Evolutionary conservation across 345 rosid genomes (phyloP).

Genomic region (Rubroshorea leprosula): DNA sequence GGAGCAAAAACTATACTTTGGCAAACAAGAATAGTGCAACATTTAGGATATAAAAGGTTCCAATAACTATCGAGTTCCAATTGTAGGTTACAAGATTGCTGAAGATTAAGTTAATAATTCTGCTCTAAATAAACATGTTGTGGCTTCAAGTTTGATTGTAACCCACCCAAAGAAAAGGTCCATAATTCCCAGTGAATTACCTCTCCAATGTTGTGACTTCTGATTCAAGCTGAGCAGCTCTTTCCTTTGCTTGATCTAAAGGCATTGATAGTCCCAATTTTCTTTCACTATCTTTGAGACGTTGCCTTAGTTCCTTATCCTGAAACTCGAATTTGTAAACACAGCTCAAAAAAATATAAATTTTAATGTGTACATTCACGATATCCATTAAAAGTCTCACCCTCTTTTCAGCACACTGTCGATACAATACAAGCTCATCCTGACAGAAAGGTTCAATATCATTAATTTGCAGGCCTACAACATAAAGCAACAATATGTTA

Average conservation of each 20-base stretch:
- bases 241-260: conserved; percentile 58
- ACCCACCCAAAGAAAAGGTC: no score
- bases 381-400: conserved; percentile 29
- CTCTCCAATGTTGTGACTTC: conserved; percentile 82
- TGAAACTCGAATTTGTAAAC: conserved; percentile 24
- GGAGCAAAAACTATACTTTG: no score
- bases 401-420: conserved; percentile 76
- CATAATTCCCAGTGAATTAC: conserved; percentile 25
- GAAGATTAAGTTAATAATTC: no score
- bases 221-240: conserved; percentile 72
- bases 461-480: conserved; percentile 77
- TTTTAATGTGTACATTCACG: not conserved
- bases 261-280: conserved; percentile 94
- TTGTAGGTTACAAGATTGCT: no score
- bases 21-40: no score
- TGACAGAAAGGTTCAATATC: conserved; percentile 93
- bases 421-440: conserved; percentile 79
- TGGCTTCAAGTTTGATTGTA: no score
- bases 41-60: no score
- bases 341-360: not conserved
- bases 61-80: no score
- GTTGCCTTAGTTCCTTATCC: conserved; percentile 79
- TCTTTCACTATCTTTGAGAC: conserved; percentile 79
- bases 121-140: no score
- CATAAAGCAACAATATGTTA: conserved; percentile 9